Percentiles rank a stretch among this genome's conserved stretches.
Evolutionary conservation across 257 asterid genomes (phyloP).

Genomic region (Petrea volubilis): DNA sequence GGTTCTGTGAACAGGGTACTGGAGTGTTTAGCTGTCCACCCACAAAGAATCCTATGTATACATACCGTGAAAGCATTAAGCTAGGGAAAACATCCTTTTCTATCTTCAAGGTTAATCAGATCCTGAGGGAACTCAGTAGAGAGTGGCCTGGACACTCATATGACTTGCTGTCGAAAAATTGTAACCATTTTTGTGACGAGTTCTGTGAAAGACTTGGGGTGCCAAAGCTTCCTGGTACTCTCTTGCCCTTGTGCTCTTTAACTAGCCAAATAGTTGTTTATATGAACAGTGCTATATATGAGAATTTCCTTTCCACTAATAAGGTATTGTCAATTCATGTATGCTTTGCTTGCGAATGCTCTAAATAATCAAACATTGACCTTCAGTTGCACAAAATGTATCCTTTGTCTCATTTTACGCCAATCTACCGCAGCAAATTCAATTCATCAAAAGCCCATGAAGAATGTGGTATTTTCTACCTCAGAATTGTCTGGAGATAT

Average conservation of each 20-base stretch:
- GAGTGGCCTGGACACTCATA: constrained; percentile 98
- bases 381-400: not conserved
- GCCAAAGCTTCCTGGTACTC: constrained; percentile 93
- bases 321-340: not conserved
- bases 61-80: constrained; percentile 72
- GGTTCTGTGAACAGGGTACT: constrained; percentile 92
- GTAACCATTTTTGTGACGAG: constrained; percentile 97
- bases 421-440: not conserved
- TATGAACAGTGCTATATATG: not conserved
- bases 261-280: not conserved
- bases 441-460: not conserved
- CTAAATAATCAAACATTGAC: constrained; percentile 3
- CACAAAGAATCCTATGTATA: constrained; percentile 91
- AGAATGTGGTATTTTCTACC: not conserved
- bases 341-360: constrained; percentile 1
- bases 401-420: not conserved
- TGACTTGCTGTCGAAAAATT: constrained; percentile 85
- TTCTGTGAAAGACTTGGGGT: constrained; percentile 91
- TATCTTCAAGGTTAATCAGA: constrained; percentile 76
- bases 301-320: not conserved
- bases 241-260: constrained; percentile 1
- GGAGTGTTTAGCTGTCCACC: constrained; percentile 95
- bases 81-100: constrained; percentile 77
- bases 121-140: constrained; percentile 89
- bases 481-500: constrained; percentile 1